These are phyloP conservation scores for Bodo saltans DNA, from an alignment of 78 protist species.

Conservation along the genomic window DNA sequence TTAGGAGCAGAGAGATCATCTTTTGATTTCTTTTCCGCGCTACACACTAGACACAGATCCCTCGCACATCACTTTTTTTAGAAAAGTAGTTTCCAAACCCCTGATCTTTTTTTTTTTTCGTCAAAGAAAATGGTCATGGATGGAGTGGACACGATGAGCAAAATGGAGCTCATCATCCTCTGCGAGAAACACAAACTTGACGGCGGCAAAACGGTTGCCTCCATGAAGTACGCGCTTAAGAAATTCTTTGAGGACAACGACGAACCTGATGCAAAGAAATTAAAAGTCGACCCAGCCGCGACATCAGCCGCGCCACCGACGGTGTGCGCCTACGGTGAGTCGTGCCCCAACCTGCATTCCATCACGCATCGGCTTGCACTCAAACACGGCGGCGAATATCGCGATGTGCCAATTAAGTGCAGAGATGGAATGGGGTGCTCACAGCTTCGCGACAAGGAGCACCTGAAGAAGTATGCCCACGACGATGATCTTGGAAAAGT, in stretches of 20 bases:
- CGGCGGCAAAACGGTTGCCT: conserved; percentile 1
- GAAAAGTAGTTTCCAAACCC: too few species aligned
- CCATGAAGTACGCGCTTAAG: not conserved
- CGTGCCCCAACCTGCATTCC: not conserved
- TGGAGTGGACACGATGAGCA: conserved; percentile 22
- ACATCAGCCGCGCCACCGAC: not conserved
- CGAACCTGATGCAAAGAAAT: not conserved
- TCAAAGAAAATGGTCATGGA: not conserved
- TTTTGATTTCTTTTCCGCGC: too few species aligned
- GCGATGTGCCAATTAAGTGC: not conserved
- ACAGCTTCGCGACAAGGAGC: not conserved
- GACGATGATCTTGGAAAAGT: not conserved
- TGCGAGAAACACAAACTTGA: not conserved
- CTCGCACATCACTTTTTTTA: too few species aligned
- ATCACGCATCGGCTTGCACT: not conserved
- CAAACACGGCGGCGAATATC: not conserved
- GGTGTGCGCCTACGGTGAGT: not conserved
- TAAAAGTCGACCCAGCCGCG: not conserved
- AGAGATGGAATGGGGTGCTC: not conserved
- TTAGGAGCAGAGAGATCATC: too few species aligned
- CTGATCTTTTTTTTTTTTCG: too few species aligned
- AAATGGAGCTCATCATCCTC: conserved; percentile 4
- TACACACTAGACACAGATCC: too few species aligned
- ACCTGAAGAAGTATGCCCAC: not conserved
- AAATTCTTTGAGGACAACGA: not conserved